phyloP scores from a whole-genome alignment of 176 grass and related monocot genomes.

The Tuctoria greenei region DNA sequence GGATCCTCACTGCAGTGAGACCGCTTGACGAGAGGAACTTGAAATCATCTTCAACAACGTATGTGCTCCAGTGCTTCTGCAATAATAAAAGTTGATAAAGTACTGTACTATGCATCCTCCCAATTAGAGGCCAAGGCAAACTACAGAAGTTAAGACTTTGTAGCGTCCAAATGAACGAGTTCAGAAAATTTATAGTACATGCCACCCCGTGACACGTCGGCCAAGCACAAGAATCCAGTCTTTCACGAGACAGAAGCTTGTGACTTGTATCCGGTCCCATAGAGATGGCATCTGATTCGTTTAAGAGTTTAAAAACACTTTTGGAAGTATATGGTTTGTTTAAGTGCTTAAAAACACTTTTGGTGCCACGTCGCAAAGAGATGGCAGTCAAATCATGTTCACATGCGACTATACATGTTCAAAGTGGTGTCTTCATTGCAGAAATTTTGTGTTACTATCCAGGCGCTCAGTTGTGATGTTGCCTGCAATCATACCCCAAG shows the following conservation, averaged over 20 bases:
- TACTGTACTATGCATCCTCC: neutral
- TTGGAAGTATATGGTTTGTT: too few relatives aligned
- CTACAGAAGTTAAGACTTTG: too few relatives aligned
- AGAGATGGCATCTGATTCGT: neutral
- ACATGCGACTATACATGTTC: too few relatives aligned
- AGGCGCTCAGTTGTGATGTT: neutral
- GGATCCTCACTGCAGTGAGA: slow-evolving; percentile 58
- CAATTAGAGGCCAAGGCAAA: too few relatives aligned
- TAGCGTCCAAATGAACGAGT: neutral
- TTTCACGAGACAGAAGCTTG: neutral
- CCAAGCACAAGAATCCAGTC: too few relatives aligned
- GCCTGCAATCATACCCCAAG: neutral
- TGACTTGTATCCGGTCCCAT: neutral
- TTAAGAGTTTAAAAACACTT: too few relatives aligned
- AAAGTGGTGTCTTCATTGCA: too few relatives aligned
- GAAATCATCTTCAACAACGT: slow-evolving; percentile 62
- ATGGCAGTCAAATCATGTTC: too few relatives aligned
- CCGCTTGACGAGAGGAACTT: slow-evolving; percentile 38
- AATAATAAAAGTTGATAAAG: neutral
- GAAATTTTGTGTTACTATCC: too few relatives aligned
- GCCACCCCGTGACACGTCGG: neutral
- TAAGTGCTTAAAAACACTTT: too few relatives aligned
- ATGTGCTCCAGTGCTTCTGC: slow-evolving; percentile 65
- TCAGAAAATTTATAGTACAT: neutral
- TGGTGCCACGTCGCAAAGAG: too few relatives aligned